Evolutionary conservation across 1,284 basidiomycete genomes (phyloP).

Genomic region (Ceraceosorus bombacis): DNA sequence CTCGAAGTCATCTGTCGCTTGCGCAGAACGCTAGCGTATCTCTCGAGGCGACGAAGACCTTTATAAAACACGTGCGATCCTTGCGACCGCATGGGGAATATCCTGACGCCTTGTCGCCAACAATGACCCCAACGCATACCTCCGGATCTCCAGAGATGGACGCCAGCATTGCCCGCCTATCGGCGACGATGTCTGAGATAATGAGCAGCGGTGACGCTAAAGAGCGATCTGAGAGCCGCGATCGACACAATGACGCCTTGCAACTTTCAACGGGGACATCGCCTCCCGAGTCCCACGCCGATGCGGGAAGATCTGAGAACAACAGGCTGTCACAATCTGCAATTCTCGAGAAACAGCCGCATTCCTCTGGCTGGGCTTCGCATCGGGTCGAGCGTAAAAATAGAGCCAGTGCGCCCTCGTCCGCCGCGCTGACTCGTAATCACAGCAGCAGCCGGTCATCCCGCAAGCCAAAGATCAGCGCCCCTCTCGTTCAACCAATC

Average conservation of each 20-base stretch:
- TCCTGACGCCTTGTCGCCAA: constrained; percentile 22
- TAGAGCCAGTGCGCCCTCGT: too few species aligned
- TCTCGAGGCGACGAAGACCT: constrained; percentile 39
- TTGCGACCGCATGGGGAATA: constrained; percentile 23
- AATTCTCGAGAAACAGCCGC: too few species aligned
- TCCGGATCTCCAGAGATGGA: constrained; percentile 25
- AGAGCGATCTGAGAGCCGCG: neutral
- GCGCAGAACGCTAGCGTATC: constrained; percentile 23
- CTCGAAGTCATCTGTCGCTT: too few species aligned
- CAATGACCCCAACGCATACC: neutral
- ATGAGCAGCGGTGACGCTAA: constrained; percentile 13
- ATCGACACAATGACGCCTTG: too few species aligned
- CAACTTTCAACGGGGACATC: too few species aligned
- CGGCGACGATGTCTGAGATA: constrained; percentile 35
- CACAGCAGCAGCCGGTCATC: neutral
- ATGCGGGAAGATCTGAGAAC: too few species aligned
- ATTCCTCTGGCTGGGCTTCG: too few species aligned
- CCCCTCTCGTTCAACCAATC: constrained; percentile 68
- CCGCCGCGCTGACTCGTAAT: too few species aligned
- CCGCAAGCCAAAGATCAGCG: constrained; percentile 10
- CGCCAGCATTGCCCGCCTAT: constrained; percentile 33
- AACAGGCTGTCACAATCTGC: constrained; percentile 3
- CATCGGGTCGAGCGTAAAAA: too few species aligned
- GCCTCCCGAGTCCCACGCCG: too few species aligned
- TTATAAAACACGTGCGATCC: constrained; percentile 31